A percentile compares a stretch with the other conserved stretches of the same genome.
phyloP scores from a whole-genome alignment of 345 rosid genomes.

The Fremontodendron californicum region DNA sequence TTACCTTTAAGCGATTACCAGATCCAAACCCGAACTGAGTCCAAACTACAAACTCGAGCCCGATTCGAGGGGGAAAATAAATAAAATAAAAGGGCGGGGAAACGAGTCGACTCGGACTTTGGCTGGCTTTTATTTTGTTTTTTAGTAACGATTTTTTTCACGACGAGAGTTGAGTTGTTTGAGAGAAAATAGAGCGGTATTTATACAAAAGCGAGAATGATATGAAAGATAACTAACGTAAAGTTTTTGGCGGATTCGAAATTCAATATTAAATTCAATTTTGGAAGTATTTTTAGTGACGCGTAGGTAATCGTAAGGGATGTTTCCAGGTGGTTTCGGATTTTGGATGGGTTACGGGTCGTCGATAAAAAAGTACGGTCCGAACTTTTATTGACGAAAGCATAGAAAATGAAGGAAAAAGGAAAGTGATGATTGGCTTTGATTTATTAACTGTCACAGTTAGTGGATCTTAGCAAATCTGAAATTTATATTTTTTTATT shows the following conservation, averaged over 20 bases:
- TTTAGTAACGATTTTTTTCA: not conserved
- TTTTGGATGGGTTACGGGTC: conserved; percentile 11
- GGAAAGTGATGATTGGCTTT: not conserved
- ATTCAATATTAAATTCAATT: conserved; percentile 11
- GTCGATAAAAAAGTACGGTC: conserved; percentile 20
- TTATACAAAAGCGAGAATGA: conserved; percentile 15
- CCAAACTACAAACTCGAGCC: not conserved
- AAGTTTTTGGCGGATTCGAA: conserved; percentile 12
- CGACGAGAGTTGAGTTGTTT: conserved; percentile 11
- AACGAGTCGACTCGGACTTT: conserved; percentile 23
- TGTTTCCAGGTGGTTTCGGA: conserved; percentile 21
- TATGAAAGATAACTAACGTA: not conserved
- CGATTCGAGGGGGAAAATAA: not conserved
- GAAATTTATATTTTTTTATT: too few relatives aligned
- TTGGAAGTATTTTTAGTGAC: not conserved
- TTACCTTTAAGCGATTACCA: conserved; percentile 18
- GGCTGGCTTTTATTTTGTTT: not conserved
- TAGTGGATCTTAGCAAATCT: not conserved
- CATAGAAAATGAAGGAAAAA: not conserved
- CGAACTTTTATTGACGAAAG: not conserved
- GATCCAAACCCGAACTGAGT: conserved; percentile 17
- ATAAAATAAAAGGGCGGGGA: conserved; percentile 6
- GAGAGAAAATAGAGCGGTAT: not conserved
- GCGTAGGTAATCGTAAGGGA: not conserved
- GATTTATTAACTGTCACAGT: not conserved